These are phyloP conservation scores for Candida frijolesensis DNA, from an alignment of 1,139 yeast genomes.

Conservation along the genomic window DNA sequence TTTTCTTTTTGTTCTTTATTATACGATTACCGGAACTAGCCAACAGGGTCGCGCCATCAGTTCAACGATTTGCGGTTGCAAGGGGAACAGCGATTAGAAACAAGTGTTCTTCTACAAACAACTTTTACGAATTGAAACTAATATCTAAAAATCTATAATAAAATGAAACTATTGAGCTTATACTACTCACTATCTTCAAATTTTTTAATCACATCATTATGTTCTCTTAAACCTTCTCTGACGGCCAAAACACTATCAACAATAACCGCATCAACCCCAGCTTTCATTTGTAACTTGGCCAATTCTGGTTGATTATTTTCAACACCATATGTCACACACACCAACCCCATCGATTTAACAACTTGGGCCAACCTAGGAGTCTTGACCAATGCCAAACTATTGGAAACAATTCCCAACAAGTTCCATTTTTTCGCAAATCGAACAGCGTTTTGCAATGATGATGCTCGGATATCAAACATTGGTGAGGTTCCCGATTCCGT, in stretches of 20 bases:
- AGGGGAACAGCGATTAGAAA: too few relatives aligned
- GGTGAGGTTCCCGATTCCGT: slow-evolving; percentile 83
- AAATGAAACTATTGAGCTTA: not conserved
- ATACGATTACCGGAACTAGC: not conserved
- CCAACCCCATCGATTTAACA: slow-evolving; percentile 87
- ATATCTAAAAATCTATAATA: not conserved
- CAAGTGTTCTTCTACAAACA: too few relatives aligned
- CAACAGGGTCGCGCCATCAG: not conserved
- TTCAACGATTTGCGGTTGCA: too few relatives aligned
- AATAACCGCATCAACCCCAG: slow-evolving; percentile 97
- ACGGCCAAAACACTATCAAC: slow-evolving; percentile 95
- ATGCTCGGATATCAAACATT: slow-evolving; percentile 90
- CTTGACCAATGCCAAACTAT: slow-evolving; percentile 78
- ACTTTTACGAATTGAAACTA: too few relatives aligned
- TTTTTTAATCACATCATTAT: slow-evolving; percentile 21
- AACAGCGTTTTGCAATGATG: slow-evolving; percentile 87
- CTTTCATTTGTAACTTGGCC: slow-evolving; percentile 84
- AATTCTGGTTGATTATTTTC: slow-evolving; percentile 84
- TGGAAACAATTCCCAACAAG: slow-evolving; percentile 87
- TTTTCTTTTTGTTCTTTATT: not conserved
- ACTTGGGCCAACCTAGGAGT: slow-evolving; percentile 90
- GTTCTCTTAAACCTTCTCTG: slow-evolving; percentile 71
- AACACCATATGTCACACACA: slow-evolving; percentile 90
- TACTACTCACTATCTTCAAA: slow-evolving; percentile 14
- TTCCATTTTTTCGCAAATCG: slow-evolving; percentile 93